Conservation (phyloP, 2,329 filamentous ascomycete species). For the Blastomyces percursus region DNA sequence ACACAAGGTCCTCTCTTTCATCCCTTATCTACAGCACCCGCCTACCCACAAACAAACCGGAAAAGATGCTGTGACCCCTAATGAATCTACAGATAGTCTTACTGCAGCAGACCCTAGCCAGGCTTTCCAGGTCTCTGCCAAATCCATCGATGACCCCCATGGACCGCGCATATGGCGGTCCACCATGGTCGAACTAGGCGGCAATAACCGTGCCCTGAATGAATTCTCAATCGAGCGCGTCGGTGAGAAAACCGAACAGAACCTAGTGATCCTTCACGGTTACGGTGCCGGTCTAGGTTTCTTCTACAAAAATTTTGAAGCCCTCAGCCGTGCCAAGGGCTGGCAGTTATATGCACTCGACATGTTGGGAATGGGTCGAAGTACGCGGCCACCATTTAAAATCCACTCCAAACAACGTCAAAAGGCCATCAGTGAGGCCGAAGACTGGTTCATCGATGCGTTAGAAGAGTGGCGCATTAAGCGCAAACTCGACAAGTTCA, state of each 20-base stretch:
- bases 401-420: conserved; percentile 72
- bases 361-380: conserved; percentile 89
- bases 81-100: conserved; percentile 20
- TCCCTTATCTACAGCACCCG: conserved; percentile 68
- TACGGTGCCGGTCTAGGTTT: conserved; percentile 95
- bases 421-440: conserved; percentile 74
- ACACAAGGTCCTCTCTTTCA: conserved; percentile 72
- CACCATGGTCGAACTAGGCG: conserved; percentile 69
- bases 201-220: conserved; percentile 78
- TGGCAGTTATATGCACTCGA: conserved; percentile 94
- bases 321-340: conserved; percentile 62
- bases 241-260: conserved; percentile 69
- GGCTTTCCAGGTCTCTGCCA: conserved; percentile 36
- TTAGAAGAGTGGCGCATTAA: conserved; percentile 90
- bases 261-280: conserved; percentile 89
- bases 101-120: conserved; percentile 29
- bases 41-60: conserved; percentile 58
- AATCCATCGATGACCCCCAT: conserved; percentile 57
- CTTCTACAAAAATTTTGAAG: conserved; percentile 97
- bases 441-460: conserved; percentile 92
- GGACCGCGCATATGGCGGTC: conserved; percentile 80
- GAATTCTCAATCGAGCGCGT: conserved; percentile 84
- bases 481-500: conserved; percentile 85
- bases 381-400: conserved; percentile 69
- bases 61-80: conserved; percentile 16